Evolutionary conservation across 2,329 filamentous ascomycete genomes (phyloP), one percentile per base, ranked within the genome.

Genomic region (Colletotrichum trifolii): DNA sequence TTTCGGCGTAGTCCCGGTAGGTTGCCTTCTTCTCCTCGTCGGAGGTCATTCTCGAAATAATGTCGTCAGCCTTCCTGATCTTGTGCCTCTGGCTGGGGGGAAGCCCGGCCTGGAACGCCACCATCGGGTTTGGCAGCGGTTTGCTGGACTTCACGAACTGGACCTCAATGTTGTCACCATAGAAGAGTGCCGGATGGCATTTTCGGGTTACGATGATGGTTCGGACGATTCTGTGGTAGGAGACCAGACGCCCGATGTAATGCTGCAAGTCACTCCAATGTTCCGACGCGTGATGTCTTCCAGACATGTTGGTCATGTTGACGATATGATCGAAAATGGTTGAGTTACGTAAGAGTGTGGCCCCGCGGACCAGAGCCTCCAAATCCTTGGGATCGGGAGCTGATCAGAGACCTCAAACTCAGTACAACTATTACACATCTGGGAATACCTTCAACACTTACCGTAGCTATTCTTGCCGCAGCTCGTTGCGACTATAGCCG

Each of bases 251-350:
- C 0, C 69, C 70, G 8, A 74, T 9, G 35, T 55, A 67, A 35
- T 77, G 75, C 2, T 72, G 70, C 2, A 77, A 52, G 36, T 77
- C 72, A 2, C 70, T 68, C 75, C 75, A 76, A 35, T 69, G 71
- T 8, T 56, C 42, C 0, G 69, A 70, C 39, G 66, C 66, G 2
- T 43, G 58, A 0, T 71, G 60, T 8, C 1, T 73, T 17, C 52
- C 52, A 17, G 17, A 17, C 6, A 42, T 53, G 3, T 35, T 58
- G 9, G 50, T 6, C 35, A 39, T 54, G 10, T 52, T 47, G 33
- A 39, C 40, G 1, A 67, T 60, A 4, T 8, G 11, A 8, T 15
- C 13, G 25, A 38, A 54, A 1, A 10, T 45, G 8, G 15, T 2
- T 3, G 60, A 64, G 3, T 47, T 34, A 6, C 48, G 60, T 7